Conservation (phyloP, 2,329 filamentous ascomycete species). For the Penicillium sp. region DNA sequence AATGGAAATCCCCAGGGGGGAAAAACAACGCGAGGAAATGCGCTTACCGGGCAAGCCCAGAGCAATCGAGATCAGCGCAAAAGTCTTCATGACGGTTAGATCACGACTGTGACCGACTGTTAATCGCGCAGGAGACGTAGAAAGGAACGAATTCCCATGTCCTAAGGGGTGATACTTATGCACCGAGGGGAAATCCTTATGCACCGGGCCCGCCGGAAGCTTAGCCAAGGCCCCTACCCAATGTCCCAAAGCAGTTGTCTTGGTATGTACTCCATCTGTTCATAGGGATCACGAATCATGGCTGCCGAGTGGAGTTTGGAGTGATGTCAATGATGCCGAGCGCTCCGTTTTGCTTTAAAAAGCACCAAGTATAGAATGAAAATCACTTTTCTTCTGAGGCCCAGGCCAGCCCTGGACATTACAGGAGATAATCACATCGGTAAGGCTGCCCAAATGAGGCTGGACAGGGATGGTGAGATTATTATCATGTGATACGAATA, state of each 20-base stretch:
- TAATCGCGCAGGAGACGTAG: background rate
- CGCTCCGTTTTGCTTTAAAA: background rate
- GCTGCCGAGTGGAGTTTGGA: slow-evolving; percentile 6
- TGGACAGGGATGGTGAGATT: background rate
- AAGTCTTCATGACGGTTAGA: slow-evolving; percentile 14
- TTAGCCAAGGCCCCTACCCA: slow-evolving; percentile 9
- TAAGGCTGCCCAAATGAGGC: background rate
- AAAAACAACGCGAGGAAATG: background rate
- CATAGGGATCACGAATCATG: slow-evolving; percentile 1
- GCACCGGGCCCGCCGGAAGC: slow-evolving; percentile 19
- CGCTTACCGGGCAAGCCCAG: slow-evolving; percentile 18
- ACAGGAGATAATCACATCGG: background rate
- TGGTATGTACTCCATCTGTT: background rate
- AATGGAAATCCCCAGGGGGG: background rate
- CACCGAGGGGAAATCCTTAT: slow-evolving; percentile 17
- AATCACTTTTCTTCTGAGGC: background rate
- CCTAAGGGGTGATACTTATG: slow-evolving; percentile 17
- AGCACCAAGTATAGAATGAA: background rate
- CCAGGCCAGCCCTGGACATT: background rate
- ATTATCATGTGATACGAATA: background rate
- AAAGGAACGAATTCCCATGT: background rate
- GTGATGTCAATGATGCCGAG: slow-evolving; percentile 12
- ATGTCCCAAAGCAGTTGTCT: background rate
- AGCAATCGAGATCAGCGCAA: slow-evolving; percentile 12
- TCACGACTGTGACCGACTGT: background rate